These are phyloP conservation scores for Saturnispora dispora DNA, from an alignment of 805 yeast species.

Conservation along the genomic window DNA sequence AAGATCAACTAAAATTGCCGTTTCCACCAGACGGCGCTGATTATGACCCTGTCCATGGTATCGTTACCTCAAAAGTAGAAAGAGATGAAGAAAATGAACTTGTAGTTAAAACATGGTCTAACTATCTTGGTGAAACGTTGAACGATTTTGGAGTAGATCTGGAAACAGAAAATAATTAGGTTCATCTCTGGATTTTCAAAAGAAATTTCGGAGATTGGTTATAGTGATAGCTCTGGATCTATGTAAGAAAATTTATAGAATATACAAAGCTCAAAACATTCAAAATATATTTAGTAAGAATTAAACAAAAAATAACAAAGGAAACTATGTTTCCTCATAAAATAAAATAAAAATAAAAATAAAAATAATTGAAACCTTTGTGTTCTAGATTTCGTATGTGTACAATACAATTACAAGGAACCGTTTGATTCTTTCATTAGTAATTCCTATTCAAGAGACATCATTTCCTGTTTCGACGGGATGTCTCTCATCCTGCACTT, in stretches of 20 bases:
- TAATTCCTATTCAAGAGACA: conserved; percentile 15
- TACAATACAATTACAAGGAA: conserved; percentile 19
- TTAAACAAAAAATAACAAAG: background rate
- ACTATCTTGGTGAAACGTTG: conserved; percentile 74
- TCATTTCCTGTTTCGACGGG: conserved; percentile 9
- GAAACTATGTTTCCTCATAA: background rate
- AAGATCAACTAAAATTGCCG: conserved; percentile 58
- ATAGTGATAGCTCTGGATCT: background rate
- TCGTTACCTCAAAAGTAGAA: background rate
- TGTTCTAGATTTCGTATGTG: conserved; percentile 32
- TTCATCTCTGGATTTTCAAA: conserved; percentile 3
- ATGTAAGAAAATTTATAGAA: conserved; percentile 5
- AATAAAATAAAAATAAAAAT: background rate
- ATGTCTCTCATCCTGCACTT: background rate
- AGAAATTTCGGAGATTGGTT: background rate
- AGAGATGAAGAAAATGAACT: conserved; percentile 14
- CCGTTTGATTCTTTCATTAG: conserved; percentile 39
- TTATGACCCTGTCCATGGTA: conserved; percentile 14
- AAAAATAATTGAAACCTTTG: background rate
- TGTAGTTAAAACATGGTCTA: conserved; percentile 42
- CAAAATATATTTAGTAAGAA: conserved; percentile 2
- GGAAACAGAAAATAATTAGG: conserved; percentile 39
- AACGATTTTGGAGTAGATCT: conserved; percentile 84
- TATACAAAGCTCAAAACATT: background rate
- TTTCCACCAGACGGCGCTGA: conserved; percentile 88